phyloP scores from a whole-genome alignment of 495 filamentous ascomycete genomes.

The Trypethelium eluteriae region DNA sequence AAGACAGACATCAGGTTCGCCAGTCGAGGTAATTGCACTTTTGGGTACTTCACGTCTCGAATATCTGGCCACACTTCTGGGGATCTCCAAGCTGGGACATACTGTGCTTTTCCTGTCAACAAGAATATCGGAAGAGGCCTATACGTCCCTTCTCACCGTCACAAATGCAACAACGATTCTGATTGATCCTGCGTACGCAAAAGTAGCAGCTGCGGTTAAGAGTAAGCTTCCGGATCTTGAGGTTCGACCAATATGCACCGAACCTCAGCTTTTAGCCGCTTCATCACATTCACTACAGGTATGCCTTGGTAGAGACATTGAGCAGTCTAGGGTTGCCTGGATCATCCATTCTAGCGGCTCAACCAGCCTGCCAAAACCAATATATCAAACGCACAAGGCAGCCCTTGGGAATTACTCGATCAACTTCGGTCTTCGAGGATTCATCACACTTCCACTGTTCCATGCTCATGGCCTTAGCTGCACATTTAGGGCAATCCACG shows the following conservation, averaged over 20 bases:
- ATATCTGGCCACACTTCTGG: slow-evolving; percentile 13
- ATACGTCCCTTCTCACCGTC: slow-evolving; percentile 36
- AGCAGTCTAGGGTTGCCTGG: slow-evolving; percentile 20
- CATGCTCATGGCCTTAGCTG: slow-evolving; percentile 43
- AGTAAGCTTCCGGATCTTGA: background rate
- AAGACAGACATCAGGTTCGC: slow-evolving; percentile 3
- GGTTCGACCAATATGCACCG: slow-evolving; percentile 11
- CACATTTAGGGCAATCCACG: slow-evolving; percentile 42
- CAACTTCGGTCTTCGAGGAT: slow-evolving; percentile 27
- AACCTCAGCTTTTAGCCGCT: background rate
- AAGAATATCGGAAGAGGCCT: slow-evolving; percentile 40
- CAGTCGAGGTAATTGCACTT: slow-evolving; percentile 4
- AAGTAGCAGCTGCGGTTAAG: slow-evolving; percentile 13
- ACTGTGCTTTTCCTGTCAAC: slow-evolving; percentile 44
- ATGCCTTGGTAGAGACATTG: background rate
- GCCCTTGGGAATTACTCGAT: slow-evolving; percentile 39
- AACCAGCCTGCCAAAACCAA: slow-evolving; percentile 27
- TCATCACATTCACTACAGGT: background rate
- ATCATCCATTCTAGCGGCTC: slow-evolving; percentile 27
- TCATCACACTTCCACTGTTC: slow-evolving; percentile 24
- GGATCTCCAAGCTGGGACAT: slow-evolving; percentile 34
- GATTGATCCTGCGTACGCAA: slow-evolving; percentile 2
- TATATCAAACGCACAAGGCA: slow-evolving; percentile 37
- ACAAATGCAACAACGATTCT: slow-evolving; percentile 23
- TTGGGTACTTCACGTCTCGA: slow-evolving; percentile 11